Conservation (phyloP, 106 monocot species). For the Dendrobium huoshanense region DNA sequence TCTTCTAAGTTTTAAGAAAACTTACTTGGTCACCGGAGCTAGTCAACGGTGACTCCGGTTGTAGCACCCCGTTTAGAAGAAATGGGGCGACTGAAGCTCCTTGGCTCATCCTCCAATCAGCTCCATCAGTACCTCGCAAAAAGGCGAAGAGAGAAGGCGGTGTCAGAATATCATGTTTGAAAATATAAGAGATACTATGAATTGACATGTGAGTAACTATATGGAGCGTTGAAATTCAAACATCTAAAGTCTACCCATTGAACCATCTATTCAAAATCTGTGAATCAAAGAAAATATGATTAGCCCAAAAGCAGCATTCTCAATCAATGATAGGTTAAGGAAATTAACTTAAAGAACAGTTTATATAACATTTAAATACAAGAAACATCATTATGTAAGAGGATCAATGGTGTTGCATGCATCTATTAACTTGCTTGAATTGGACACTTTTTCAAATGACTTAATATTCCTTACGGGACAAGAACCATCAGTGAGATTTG, state of each 20-base stretch:
- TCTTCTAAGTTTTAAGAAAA: no score
- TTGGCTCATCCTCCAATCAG: no score
- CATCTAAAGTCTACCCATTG: neutral
- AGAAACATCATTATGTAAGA: neutral
- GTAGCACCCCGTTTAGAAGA: no score
- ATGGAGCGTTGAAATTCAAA: neutral
- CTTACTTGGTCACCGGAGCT: no score
- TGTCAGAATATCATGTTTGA: no score
- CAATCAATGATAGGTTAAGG: neutral
- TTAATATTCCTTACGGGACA: slow-evolving; percentile 80
- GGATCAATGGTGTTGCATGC: no score
- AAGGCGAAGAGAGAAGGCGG: no score
- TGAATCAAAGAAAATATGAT: neutral
- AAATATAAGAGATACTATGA: no score
- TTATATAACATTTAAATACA: neutral
- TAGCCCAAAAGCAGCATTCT: neutral
- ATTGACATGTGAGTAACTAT: no score
- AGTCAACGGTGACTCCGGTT: no score
- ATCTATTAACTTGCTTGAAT: slow-evolving; percentile 77
- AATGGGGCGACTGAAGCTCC: no score
- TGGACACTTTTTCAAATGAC: slow-evolving; percentile 78
- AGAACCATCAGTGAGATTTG: slow-evolving; percentile 71
- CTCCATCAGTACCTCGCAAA: no score
- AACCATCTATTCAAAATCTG: neutral
- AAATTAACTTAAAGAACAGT: neutral